Conservation (phyloP, 2,329 filamentous ascomycete genomes). For the Septoria linicola region DNA sequence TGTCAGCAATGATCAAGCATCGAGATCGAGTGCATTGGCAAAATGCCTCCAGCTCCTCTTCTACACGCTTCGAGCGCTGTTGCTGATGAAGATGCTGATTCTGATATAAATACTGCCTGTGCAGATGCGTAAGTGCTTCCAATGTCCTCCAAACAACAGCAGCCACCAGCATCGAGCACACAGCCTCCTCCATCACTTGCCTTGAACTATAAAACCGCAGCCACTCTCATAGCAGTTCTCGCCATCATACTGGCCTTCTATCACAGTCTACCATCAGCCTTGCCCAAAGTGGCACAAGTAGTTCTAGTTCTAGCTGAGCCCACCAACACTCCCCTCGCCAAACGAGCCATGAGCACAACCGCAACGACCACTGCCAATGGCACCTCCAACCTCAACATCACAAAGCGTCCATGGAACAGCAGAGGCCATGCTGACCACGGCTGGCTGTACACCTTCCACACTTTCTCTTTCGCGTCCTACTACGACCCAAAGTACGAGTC, state of each 20-base stretch:
- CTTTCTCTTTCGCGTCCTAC: slow-evolving; percentile 75
- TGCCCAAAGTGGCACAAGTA: slow-evolving; percentile 33
- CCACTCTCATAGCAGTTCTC: slow-evolving; percentile 37
- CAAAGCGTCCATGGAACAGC: slow-evolving; percentile 67
- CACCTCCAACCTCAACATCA: slow-evolving; percentile 57
- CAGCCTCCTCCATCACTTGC: slow-evolving; percentile 11
- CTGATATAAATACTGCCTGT: slow-evolving; percentile 23
- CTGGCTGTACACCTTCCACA: slow-evolving; percentile 86
- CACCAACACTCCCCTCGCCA: slow-evolving; percentile 5
- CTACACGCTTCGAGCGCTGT: slow-evolving; percentile 14
- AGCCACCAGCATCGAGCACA: slow-evolving; percentile 2
- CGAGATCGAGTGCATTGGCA: slow-evolving; percentile 15
- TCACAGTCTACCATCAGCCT: slow-evolving; percentile 39
- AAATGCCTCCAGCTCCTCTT: slow-evolving; percentile 1
- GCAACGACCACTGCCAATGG: slow-evolving; percentile 31
- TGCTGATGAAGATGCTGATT: too few species aligned
- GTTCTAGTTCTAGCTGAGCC: too few species aligned
- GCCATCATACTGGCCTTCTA: slow-evolving; percentile 50
- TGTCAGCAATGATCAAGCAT: slow-evolving; percentile 19
- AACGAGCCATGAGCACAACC: slow-evolving; percentile 44
- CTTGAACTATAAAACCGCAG: slow-evolving; percentile 31
- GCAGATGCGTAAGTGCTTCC: slow-evolving; percentile 15
- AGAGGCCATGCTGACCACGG: slow-evolving; percentile 79
- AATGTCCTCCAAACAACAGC: slow-evolving; percentile 30
- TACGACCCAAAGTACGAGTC: slow-evolving; percentile 65